Evolutionary conservation across 1,139 yeast genomes (phyloP).

Genomic region (Kodamaea fungicola): DNA sequence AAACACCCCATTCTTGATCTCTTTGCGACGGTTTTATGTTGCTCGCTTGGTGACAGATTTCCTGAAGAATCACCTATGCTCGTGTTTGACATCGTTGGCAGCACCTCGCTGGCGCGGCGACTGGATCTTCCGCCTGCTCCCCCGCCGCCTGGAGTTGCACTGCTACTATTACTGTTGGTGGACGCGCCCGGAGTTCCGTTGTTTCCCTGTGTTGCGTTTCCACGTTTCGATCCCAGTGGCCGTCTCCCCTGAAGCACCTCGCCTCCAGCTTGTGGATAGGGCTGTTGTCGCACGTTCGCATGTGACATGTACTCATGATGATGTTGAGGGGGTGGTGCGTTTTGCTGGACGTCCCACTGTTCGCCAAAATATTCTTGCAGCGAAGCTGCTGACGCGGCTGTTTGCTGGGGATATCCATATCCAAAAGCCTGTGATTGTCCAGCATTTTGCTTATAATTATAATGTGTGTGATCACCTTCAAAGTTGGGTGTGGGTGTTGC

Average conservation of each 20-base stretch:
- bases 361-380: neutral
- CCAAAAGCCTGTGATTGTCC: too few species aligned
- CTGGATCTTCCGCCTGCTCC: conserved; percentile 5
- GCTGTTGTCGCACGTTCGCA: conserved; percentile 6
- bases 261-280: conserved; percentile 4
- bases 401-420: too few species aligned
- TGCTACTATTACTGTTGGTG: neutral
- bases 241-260: conserved; percentile 5
- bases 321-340: conserved; percentile 1
- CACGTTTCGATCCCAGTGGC: neutral
- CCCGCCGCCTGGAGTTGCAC: neutral
- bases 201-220: neutral
- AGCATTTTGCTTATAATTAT: too few species aligned
- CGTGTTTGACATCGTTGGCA: conserved; percentile 6
- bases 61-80: neutral
- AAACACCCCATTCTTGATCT: conserved; percentile 46
- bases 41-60: conserved; percentile 3
- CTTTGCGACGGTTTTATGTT: conserved; percentile 21
- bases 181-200: neutral
- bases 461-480: too few species aligned
- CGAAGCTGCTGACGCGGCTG: too few species aligned
- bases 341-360: conserved; percentile 7
- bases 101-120: conserved; percentile 6
- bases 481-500: too few species aligned
- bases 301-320: conserved; percentile 2